These are phyloP conservation scores for Bacidia rubella DNA, from an alignment of 495 filamentous ascomycete species.

Conservation along the genomic window DNA sequence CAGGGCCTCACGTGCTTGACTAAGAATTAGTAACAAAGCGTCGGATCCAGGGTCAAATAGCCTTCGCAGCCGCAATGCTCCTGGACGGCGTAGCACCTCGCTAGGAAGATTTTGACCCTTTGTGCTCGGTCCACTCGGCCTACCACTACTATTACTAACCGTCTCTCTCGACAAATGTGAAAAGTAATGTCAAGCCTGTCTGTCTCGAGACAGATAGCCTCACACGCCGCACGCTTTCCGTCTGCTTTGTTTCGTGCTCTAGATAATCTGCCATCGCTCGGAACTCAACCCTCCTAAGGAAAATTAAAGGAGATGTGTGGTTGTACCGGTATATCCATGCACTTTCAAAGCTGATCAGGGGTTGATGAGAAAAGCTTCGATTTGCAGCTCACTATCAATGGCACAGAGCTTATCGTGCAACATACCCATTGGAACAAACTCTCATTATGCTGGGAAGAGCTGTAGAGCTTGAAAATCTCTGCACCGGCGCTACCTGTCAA, in stretches of 20 bases:
- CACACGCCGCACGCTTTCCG: neutral
- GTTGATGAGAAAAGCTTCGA: no score
- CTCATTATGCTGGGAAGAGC: neutral
- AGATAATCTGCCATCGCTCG: neutral
- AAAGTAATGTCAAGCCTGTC: no score
- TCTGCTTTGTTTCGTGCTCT: neutral
- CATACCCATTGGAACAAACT: neutral
- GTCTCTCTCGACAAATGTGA: neutral
- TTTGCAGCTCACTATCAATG: neutral
- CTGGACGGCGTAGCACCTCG: neutral
- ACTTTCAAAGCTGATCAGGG: no score
- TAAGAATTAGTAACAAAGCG: neutral
- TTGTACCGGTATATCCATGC: no score
- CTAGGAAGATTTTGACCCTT: neutral
- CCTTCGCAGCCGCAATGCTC: neutral
- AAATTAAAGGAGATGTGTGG: no score
- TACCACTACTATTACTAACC: neutral
- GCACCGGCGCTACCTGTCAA: no score
- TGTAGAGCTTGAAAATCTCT: neutral
- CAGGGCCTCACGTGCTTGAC: no score
- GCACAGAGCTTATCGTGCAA: neutral
- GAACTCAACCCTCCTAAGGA: no score
- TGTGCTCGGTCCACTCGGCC: neutral
- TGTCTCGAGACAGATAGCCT: neutral
- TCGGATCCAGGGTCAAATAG: neutral